Conservation (phyloP, 2,329 filamentous ascomycete species). For the Alternaria atra region DNA sequence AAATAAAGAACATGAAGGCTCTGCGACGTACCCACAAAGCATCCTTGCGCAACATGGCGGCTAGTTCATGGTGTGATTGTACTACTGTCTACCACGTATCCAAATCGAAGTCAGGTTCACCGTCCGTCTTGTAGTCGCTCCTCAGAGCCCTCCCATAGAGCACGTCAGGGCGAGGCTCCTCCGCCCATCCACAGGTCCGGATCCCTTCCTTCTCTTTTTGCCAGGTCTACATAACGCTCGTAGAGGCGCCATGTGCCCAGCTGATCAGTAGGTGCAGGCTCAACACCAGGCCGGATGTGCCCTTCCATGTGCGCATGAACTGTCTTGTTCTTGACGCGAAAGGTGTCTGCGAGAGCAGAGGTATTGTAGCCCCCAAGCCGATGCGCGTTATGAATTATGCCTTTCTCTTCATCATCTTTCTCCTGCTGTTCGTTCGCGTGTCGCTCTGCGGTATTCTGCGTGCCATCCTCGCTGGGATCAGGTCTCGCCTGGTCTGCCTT, state of each 20-base stretch:
- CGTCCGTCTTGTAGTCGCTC: background rate
- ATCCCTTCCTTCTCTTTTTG: background rate
- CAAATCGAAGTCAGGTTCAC: background rate
- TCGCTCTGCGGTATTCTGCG: background rate
- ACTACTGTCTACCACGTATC: background rate
- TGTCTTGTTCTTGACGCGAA: background rate
- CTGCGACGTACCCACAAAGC: background rate
- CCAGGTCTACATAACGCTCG: background rate
- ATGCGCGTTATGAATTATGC: background rate
- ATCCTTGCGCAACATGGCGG: background rate
- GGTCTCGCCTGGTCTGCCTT: background rate
- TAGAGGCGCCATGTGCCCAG: background rate
- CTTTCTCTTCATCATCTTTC: background rate
- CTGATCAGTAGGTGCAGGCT: background rate
- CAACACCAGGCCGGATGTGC: background rate
- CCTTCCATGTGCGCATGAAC: background rate
- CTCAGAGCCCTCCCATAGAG: too few species aligned
- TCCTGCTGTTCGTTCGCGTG: background rate
- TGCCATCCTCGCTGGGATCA: background rate
- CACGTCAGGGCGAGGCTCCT: background rate
- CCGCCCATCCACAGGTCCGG: background rate
- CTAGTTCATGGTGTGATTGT: background rate
- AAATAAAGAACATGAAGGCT: background rate
- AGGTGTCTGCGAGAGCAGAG: background rate
- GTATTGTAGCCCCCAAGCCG: background rate